Evolutionary conservation across 2,329 filamentous ascomycete species (phyloP), one percentile per base, ranked within the genome.

Genomic region (Hypoxylon sp.): DNA sequence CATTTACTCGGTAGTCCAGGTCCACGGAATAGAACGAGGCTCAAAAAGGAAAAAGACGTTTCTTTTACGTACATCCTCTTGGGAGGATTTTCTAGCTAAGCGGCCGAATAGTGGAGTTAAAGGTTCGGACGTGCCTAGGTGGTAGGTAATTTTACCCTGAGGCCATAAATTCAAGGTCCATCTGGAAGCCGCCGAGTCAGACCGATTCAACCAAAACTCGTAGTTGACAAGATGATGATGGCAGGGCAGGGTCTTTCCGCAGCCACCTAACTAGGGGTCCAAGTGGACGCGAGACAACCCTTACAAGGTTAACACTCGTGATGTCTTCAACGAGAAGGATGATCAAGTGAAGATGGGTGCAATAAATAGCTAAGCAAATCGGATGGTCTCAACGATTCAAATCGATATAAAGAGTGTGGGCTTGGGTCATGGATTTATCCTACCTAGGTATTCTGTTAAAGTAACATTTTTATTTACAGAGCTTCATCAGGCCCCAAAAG

Each of bases 61-160:
- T 67, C 58, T 69, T 65, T 69, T 67, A 67, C 63, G 64, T 67
- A 69, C 67, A 48, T 25, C 25, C 29, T n/a, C 23, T 39, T 60
- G 29, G 29, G 19, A 58, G 55, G 53, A 25, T 19, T 55, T 52
- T 47, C 25, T 64, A 29, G 57, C 57, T 29, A 62, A 65, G 63
- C 45, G 27, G 23, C 53, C 60, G 56, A 57, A 41, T 19, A 23
- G 57, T 64, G 60, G 60, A 64, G 56, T 61, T 58, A 23, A 61
- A 19, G 25, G 37, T 55, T 55, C 32, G 21, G n/a, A 63, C n/a
- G n/a, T n/a, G n/a, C n/a, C n/a, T n/a, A n/a, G n/a, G n/a, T n/a
- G 16, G 55, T 27, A 52, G 45, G 45, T 61, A 52, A 43, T 21
- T 59, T 58, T 61, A 39, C 19, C 37, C 47, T 50, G 45, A 60